Evolutionary conservation across 2,329 filamentous ascomycete species (phyloP).

Genomic region (Fusarium brachygibbosum): DNA sequence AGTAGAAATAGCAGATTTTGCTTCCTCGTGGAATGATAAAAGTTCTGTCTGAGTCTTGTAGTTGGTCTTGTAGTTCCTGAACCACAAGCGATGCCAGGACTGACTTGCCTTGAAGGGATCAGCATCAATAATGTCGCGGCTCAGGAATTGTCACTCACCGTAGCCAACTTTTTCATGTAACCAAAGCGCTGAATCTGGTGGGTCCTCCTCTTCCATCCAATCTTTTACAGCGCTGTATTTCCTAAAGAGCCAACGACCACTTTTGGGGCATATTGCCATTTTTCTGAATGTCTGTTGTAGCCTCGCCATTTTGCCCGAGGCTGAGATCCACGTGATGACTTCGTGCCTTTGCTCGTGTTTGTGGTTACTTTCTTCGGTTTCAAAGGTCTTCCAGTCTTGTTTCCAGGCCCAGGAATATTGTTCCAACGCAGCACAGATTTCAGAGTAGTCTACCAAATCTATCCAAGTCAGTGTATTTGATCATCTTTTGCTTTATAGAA

Average conservation of each 20-base stretch:
- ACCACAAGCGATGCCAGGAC: neutral
- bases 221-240: conserved; percentile 1
- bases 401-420: neutral
- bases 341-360: neutral
- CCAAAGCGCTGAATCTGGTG: conserved; percentile 14
- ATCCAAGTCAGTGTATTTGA: neutral
- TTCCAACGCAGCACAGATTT: neutral
- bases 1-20: conserved; percentile 15
- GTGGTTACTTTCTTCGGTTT: fast-evolving
- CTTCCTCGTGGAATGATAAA: neutral
- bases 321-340: neutral
- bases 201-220: conserved; percentile 15
- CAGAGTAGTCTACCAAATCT: neutral
- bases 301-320: neutral
- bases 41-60: neutral
- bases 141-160: neutral
- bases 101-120: neutral
- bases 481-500: fast-evolving
- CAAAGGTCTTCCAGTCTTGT: neutral
- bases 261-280: neutral
- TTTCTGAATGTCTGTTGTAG: neutral
- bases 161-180: conserved; percentile 4
- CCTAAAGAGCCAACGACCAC: conserved; percentile 13
- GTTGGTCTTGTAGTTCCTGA: neutral
- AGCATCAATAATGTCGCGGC: fast-evolving